Evolutionary conservation across 2,329 filamentous ascomycete genomes (phyloP), one percentile per base, ranked within the genome.

Genomic region (Daldinia eschscholtzii): DNA sequence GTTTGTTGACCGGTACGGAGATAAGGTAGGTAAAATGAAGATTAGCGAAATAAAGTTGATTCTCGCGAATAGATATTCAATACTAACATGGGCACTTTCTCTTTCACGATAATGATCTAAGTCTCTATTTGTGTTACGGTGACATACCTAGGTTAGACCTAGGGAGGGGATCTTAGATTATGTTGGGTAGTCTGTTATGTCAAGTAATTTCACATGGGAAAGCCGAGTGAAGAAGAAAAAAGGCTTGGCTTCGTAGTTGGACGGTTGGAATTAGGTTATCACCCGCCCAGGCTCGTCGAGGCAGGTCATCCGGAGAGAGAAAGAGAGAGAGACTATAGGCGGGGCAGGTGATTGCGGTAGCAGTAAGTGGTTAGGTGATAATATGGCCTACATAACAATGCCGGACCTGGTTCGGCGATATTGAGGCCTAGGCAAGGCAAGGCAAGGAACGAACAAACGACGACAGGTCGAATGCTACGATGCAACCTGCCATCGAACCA

Each of bases 251-350:
- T 33, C 9, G 30, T 4, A 33, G 18, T 52, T 26, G 30, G 28
- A 12, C 33, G 20, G 53, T 57, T 41, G 12, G 53, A 57, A 39
- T 57, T 57, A 42, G 33, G 53, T 57, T 42, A 57, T 57, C 53
- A 57, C 20, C 35, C 33, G 53, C 53, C 53, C 35, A 56, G 13
- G 35, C 35, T 33, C 35, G 35, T 28, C 13, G 10, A 42, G 53
- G 53, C 35, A 39, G 50, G 53, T 57, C 53, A 57, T 23, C 53
- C 37, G 53, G 53, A 35, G 33, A 39, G 12, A 12, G 33, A 39
- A 2, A 12, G 35, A 39, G 20, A 33, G 12, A 4, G 18, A 20
- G n/a, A 55, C n/a, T 13, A 20, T 1, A 6, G 15, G 12, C 13
- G 35, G 20, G 6, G 33, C 53, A 57, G 53, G 35, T 57, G 53